A percentile compares a stretch with the other conserved stretches of the same genome.
These are phyloP conservation scores for Adansonia madagascariensis DNA, from an alignment of 441 rosid genomes.

Conservation along the genomic window DNA sequence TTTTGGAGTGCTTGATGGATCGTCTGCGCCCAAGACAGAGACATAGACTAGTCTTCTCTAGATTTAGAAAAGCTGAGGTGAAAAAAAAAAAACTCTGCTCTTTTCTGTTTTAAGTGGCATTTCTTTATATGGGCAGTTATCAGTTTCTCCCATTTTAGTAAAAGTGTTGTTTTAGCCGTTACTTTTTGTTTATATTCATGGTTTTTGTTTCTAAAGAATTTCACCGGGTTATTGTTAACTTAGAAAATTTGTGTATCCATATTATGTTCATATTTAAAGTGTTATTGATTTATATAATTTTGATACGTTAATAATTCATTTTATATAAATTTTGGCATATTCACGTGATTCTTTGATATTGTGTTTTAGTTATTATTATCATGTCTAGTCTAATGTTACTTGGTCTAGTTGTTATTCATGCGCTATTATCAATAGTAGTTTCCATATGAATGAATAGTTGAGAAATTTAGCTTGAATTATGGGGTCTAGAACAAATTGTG, in stretches of 20 bases:
- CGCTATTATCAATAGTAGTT: not conserved
- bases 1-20: slow-evolving; percentile 43
- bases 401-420: not conserved
- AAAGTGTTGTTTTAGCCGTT: slow-evolving; percentile 9
- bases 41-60: slow-evolving; percentile 41
- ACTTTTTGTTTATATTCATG: not conserved
- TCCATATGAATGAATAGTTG: not conserved
- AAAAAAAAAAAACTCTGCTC: not conserved
- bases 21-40: slow-evolving; percentile 59
- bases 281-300: too few species aligned
- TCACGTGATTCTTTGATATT: too few species aligned
- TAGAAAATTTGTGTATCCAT: too few species aligned
- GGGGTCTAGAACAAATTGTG: not conserved
- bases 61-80: slow-evolving; percentile 63
- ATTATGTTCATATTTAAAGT: too few species aligned
- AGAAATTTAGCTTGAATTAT: not conserved
- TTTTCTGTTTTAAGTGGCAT: slow-evolving; percentile 8
- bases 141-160: not conserved
- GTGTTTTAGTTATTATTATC: too few species aligned
- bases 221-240: not conserved
- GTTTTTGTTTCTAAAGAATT: not conserved
- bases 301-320: too few species aligned
- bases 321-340: too few species aligned
- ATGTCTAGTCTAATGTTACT: too few species aligned
- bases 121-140: slow-evolving; percentile 28